Evolutionary conservation across 176 grass and related monocot genomes (phyloP).

Genomic region (Pontederia paniculata): DNA sequence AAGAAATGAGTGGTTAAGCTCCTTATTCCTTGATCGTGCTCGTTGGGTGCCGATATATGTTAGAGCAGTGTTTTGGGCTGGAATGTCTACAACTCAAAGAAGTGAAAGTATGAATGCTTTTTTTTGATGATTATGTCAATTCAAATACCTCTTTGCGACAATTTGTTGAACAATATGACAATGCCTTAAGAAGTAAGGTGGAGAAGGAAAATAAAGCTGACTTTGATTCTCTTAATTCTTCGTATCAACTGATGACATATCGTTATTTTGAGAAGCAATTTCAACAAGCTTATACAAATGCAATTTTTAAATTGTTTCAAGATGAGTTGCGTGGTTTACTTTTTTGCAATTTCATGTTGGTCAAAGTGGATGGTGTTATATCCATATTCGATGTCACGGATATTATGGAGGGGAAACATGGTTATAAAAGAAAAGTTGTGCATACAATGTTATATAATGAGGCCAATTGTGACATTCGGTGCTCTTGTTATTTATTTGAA

Average conservation of each 20-base stretch:
- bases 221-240: slow-evolving; percentile 6
- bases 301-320: slow-evolving; percentile 18
- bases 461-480: slow-evolving; percentile 3
- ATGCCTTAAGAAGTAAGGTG: slow-evolving; percentile 9
- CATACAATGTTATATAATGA: slow-evolving; percentile 1
- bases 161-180: slow-evolving; percentile 19
- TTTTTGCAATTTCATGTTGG: slow-evolving; percentile 1
- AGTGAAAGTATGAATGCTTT: slow-evolving; percentile 8
- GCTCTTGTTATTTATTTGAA: slow-evolving; percentile 10
- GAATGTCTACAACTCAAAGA: slow-evolving; percentile 12
- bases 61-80: slow-evolving; percentile 15
- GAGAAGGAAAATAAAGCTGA: slow-evolving; percentile 17
- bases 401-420: not conserved
- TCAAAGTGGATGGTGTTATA: not conserved
- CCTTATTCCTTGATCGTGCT: slow-evolving; percentile 4
- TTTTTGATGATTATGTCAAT: slow-evolving; percentile 14
- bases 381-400: slow-evolving; percentile 9
- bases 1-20: slow-evolving; percentile 17
- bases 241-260: slow-evolving; percentile 2
- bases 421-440: slow-evolving; percentile 1
- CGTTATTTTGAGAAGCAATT: slow-evolving; percentile 18
- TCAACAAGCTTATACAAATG: slow-evolving; percentile 5
- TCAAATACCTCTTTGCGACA: slow-evolving; percentile 6
- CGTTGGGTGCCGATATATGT: slow-evolving; percentile 13
- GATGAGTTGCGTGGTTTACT: slow-evolving; percentile 11